Percentiles rank a stretch among this genome's conserved stretches.
Evolutionary conservation across 2,329 filamentous ascomycete species (phyloP).

Genomic region (Bipolaris zeicola): DNA sequence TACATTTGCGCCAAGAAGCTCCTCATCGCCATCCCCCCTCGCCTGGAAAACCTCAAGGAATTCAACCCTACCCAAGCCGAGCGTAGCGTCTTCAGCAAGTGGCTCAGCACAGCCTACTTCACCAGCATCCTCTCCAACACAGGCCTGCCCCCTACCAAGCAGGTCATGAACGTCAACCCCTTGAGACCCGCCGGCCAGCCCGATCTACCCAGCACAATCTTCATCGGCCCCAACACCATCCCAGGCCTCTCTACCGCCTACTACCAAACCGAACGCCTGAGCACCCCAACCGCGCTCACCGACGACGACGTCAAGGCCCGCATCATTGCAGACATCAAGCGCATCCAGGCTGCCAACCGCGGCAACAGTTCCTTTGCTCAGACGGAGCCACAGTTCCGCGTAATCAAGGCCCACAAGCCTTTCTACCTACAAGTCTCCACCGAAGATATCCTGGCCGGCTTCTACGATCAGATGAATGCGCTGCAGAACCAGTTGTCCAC

Average conservation of each 20-base stretch:
- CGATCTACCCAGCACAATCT: background rate
- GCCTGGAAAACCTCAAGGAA: slow-evolving; percentile 39
- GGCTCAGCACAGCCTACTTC: slow-evolving; percentile 49
- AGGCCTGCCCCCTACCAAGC: slow-evolving; percentile 32
- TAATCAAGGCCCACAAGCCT: too few relatives aligned
- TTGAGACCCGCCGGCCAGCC: background rate
- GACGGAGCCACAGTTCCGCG: too few relatives aligned
- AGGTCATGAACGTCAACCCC: background rate
- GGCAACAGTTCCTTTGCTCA: too few relatives aligned
- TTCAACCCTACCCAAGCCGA: slow-evolving; percentile 50
- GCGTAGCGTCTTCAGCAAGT: slow-evolving; percentile 45
- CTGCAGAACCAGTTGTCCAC: slow-evolving; percentile 28
- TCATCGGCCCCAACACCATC: background rate
- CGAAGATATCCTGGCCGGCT: slow-evolving; percentile 10
- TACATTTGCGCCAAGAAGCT: slow-evolving; percentile 50
- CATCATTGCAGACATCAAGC: too few relatives aligned
- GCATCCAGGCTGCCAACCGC: too few relatives aligned
- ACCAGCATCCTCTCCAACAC: slow-evolving; percentile 48
- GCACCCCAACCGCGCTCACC: too few relatives aligned
- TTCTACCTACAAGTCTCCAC: slow-evolving; percentile 27
- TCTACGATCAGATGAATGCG: slow-evolving; percentile 30
- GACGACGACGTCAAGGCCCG: too few relatives aligned
- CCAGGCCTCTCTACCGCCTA: background rate
- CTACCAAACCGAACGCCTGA: background rate
- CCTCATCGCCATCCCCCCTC: slow-evolving; percentile 52